Percentiles rank a stretch among this genome's conserved stretches.
Conservation (phyloP, 768 basidiomycete genomes). For the Russula sp. region DNA sequence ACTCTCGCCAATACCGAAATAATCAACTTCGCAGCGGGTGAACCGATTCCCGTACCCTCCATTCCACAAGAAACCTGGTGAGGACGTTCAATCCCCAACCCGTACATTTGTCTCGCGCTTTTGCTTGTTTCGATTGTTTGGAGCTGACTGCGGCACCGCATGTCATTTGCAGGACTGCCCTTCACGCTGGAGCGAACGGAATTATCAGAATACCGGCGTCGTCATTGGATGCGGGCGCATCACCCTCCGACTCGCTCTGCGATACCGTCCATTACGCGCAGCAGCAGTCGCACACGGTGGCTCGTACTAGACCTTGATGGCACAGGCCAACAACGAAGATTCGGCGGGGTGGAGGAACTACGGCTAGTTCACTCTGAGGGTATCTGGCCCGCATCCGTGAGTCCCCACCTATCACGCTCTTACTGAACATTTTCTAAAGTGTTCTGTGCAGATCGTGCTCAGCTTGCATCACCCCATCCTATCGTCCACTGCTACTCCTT, state of each 20-base stretch:
- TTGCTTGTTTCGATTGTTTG: too few species aligned
- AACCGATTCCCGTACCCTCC: slow-evolving; percentile 34
- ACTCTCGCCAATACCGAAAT: slow-evolving; percentile 60
- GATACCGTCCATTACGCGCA: too few species aligned
- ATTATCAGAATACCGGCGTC: slow-evolving; percentile 41
- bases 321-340: not conserved
- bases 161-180: slow-evolving; percentile 17
- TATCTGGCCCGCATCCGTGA: slow-evolving; percentile 41
- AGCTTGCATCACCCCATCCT: not conserved
- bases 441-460: slow-evolving; percentile 3
- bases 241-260: slow-evolving; percentile 40
- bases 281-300: slow-evolving; percentile 34
- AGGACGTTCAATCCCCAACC: not conserved
- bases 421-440: not conserved
- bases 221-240: not conserved
- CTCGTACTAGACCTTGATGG: slow-evolving; percentile 35
- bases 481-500: not conserved
- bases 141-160: not conserved
- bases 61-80: slow-evolving; percentile 31
- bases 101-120: slow-evolving; percentile 5
- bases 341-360: slow-evolving; percentile 31
- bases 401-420: slow-evolving; percentile 10
- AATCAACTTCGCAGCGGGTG: slow-evolving; percentile 48
- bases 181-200: slow-evolving; percentile 39
- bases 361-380: slow-evolving; percentile 36